A percentile compares a stretch with the other conserved stretches of the same genome.
phyloP scores from a whole-genome alignment of 2,329 filamentous ascomycete species.

The Fusarium setosum region DNA sequence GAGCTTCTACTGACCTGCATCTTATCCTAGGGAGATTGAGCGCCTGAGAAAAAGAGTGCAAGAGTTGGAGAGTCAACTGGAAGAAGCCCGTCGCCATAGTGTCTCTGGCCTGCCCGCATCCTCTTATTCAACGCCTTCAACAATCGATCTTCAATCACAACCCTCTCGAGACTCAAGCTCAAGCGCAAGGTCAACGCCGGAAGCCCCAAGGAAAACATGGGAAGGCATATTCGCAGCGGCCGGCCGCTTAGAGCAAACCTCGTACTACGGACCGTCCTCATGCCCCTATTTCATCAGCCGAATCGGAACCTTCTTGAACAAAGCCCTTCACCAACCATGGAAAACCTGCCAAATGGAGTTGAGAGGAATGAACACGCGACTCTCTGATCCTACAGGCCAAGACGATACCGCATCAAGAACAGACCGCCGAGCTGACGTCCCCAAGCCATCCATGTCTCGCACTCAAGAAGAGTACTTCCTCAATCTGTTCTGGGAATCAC shows the following conservation, averaged over 20 bases:
- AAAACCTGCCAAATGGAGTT: constrained; percentile 24
- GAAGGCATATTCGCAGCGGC: constrained; percentile 31
- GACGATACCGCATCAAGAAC: background rate
- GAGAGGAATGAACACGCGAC: constrained; percentile 21
- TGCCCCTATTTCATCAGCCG: constrained; percentile 57
- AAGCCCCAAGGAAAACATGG: background rate
- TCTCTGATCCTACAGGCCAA: constrained; percentile 7
- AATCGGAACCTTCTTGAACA: constrained; percentile 51
- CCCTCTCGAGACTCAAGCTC: constrained; percentile 35
- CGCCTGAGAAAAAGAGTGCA: background rate
- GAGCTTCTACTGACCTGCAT: background rate
- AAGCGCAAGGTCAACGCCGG: constrained; percentile 38
- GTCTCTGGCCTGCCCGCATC: background rate
- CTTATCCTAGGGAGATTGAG: background rate
- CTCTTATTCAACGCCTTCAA: background rate
- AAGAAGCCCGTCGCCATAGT: background rate
- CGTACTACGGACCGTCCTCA: constrained; percentile 58
- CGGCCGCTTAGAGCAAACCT: constrained; percentile 49
- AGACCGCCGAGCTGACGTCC: background rate
- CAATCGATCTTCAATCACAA: background rate
- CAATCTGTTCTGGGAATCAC: constrained; percentile 58
- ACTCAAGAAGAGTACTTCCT: constrained; percentile 60
- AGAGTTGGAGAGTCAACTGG: background rate
- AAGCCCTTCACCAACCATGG: constrained; percentile 44
- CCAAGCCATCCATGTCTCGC: constrained; percentile 49